Base-by-base conservation (phyloP, 257 asterid genomes). In the Nicotiana tomentosiformis region DNA sequence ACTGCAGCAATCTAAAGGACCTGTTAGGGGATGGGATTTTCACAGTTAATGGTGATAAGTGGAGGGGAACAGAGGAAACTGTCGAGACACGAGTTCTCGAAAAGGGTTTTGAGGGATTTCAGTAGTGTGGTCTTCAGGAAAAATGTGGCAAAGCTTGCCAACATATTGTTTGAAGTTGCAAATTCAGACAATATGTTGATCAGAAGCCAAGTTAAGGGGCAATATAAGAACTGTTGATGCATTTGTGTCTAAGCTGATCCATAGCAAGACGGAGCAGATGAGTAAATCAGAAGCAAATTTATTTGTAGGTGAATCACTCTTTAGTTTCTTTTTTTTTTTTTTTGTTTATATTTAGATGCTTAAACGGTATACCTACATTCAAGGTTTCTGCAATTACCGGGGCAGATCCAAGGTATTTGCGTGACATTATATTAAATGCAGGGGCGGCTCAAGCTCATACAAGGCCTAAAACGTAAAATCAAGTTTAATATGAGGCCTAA, bases 21-120 rank as follows among this genome's bases (percentile, higher is more conserved):
- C 87, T 89, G 53, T 85, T 89, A 10, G 90, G 90, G 49, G 92
- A 88, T 67, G 90, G 88, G 49, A 86, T 87, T 65, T 87, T 89
- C 68, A 86, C 92, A 0, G 90, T 88, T 14, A 90, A 89, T 86
- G 90, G 92, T 11, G 85, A 86, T 37, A 89, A 86, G 79, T 86
- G 92, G 90, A 64, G 82, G 82, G 20, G 85, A 85, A 61, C 89
- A 88, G 84, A 39, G 92, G 77, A 89, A 89, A 77, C 82, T 89
- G 57, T 88, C 90, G 20, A 88, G 92, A 85, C 81, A 89, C 32
- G 92, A 87, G 82, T 87, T 89, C 83, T 89, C 90, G 7, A 83
- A 86, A 4, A 83, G 84, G 86, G 84, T 86, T 67, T 81, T 87
- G 68, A 84, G 88, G 74, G 90, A 87, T 62, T 89, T 87, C 60